Conservation (phyloP, 768 basidiomycete species). For the Pleurotus pulmonarius region DNA sequence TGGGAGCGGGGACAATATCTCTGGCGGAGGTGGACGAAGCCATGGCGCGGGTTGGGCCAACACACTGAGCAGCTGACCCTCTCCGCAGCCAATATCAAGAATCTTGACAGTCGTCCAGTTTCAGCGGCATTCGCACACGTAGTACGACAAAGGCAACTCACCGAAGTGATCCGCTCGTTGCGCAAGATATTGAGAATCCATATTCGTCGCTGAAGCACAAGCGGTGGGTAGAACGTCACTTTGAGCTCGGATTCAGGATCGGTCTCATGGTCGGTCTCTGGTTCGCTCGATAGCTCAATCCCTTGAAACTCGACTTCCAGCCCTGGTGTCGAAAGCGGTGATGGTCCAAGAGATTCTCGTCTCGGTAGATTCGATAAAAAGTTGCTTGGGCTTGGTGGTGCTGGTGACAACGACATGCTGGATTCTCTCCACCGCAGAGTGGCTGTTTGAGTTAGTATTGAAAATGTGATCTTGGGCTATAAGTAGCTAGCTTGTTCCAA, state of each 20-base stretch:
- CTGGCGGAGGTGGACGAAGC: conserved; percentile 41
- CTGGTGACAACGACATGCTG: not conserved
- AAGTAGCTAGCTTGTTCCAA: no score
- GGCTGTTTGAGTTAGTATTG: no score
- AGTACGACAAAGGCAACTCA: not conserved
- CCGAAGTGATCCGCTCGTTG: conserved; percentile 42
- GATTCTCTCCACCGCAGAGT: no score
- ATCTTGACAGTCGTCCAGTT: conserved; percentile 39
- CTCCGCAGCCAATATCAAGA: conserved; percentile 82
- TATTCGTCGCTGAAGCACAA: conserved; percentile 63
- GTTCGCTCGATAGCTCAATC: not conserved
- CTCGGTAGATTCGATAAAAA: no score
- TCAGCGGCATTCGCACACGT: not conserved
- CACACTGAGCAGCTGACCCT: conserved; percentile 66
- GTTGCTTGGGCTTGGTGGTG: no score
- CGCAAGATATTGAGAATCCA: conserved; percentile 68
- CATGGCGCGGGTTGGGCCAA: conserved; percentile 76
- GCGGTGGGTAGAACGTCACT: conserved; percentile 66
- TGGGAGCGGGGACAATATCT: conserved; percentile 26
- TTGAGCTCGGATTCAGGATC: conserved; percentile 32
- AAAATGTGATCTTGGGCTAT: no score
- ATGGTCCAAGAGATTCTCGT: not conserved
- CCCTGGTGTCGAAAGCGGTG: conserved; percentile 4
- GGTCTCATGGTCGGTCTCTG: not conserved
- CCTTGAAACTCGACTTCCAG: not conserved